phyloP scores from a whole-genome alignment of 2,329 filamentous ascomycete species.

The Diaporthe longicolla region DNA sequence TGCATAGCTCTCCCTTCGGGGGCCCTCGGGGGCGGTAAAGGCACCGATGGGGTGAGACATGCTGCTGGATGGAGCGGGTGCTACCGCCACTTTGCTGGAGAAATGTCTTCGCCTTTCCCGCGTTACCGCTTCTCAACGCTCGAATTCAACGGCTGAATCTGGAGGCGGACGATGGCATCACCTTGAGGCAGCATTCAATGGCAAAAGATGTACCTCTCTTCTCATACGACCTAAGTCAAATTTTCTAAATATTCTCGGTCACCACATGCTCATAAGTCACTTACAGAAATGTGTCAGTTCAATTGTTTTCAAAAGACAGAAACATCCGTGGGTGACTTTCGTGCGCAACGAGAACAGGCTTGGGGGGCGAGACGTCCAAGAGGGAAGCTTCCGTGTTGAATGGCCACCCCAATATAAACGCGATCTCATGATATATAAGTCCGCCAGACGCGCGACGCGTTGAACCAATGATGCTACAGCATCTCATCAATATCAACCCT shows the following conservation, averaged over 20 bases:
- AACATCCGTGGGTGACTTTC: neutral
- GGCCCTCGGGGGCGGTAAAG: neutral
- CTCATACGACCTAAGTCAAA: neutral
- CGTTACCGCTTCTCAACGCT: neutral
- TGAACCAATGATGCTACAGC: neutral
- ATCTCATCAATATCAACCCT: neutral
- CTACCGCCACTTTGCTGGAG: neutral
- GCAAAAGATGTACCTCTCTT: neutral
- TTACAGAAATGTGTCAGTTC: neutral
- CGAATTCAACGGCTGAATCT: constrained; percentile 2
- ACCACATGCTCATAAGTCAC: neutral
- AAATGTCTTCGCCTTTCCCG: neutral
- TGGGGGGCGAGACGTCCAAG: no score
- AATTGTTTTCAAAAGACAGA: neutral
- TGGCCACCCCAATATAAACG: no score
- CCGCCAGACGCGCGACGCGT: neutral
- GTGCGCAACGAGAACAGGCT: neutral
- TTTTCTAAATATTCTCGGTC: no score
- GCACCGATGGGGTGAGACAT: constrained; percentile 2
- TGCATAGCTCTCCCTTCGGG: neutral
- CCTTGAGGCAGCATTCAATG: neutral
- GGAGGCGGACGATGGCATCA: neutral
- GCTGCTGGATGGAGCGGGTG: neutral
- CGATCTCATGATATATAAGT: neutral
- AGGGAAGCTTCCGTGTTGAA: neutral